Conservation (phyloP, 176 grass and related monocot species). For the Cenchrus purpureus region DNA sequence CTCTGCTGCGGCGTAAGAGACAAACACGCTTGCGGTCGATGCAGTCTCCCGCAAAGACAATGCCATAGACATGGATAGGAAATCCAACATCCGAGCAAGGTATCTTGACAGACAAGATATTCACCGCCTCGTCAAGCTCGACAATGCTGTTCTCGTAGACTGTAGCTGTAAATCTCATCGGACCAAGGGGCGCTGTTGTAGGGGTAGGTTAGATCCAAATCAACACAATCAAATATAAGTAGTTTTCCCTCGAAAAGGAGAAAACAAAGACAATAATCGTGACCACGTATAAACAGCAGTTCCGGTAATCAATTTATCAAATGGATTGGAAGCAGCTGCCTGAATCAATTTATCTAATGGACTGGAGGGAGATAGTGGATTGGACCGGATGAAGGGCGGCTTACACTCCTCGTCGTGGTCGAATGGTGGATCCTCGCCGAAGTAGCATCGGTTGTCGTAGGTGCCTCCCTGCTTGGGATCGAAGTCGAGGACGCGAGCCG, state of each 20-base stretch:
- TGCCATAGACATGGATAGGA: neutral
- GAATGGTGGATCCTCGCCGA: neutral
- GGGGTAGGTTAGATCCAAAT: neutral
- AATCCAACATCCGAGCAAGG: neutral
- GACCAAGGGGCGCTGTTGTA: neutral
- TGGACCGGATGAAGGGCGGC: neutral
- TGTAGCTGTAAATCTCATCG: neutral
- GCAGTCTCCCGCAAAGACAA: neutral
- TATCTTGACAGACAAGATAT: neutral
- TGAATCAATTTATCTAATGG: too few relatives aligned
- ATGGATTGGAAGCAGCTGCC: too few relatives aligned
- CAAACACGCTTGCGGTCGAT: neutral
- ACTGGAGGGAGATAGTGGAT: neutral
- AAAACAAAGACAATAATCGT: too few relatives aligned
- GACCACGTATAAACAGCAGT: too few relatives aligned
- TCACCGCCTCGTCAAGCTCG: neutral
- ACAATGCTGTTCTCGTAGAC: too few relatives aligned
- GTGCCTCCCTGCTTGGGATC: neutral
- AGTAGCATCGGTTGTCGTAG: neutral
- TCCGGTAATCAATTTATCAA: too few relatives aligned
- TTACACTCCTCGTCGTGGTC: too few relatives aligned
- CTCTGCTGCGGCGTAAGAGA: neutral
- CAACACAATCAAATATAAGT: too few relatives aligned
- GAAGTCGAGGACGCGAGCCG: neutral
- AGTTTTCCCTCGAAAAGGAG: too few relatives aligned